Evolutionary conservation across 257 asterid species (phyloP), one percentile per base, ranked within the genome.

Genomic region (Catharanthus roseus): DNA sequence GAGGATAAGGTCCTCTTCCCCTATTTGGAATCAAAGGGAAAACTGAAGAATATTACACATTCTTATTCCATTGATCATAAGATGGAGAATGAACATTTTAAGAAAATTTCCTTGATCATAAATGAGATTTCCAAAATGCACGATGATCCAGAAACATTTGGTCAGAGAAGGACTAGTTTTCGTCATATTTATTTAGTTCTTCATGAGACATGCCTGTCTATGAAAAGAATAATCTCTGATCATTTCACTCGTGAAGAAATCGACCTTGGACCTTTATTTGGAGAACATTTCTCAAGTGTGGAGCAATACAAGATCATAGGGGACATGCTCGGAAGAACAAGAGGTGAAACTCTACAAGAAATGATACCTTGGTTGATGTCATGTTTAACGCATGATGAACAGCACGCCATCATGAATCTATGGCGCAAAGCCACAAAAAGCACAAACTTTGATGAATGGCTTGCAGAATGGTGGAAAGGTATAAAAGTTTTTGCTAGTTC

Each of bases 391-490:
- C 83, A 84, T 53, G 84, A 82, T 67, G 96, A 92, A 82, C 90
- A 88, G 81, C 80, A 78, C 10, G 80, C 77, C 13, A 61, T 86
- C 75, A 79, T 83, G 69, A 83, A 90, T 65, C 78, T 88, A 42
- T 92, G 96, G 96, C 86, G 77, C 69, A 89, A 81, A 73, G 77
- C 80, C 64, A 80, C 95, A 29, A 86, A 82, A 78, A 60, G 79
- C 73, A 92, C 96, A 1, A 88, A 88, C 78, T 89, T 89, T 66
- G 81, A 79, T 34, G 89, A 89, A 81, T 92, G 96, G 96, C 73
- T 92, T 63, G 80, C 85, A 44, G 97, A 92, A 72, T 92, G 96
- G 97, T 85, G 97, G 89, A 89, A 85, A 64, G 93, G 85, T 63
- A 78, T 86, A 85, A 70, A 84, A 24, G 79, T 74, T 75, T 77